These are phyloP conservation scores for Pyrenochaeta sp. DNA, from an alignment of 2,329 filamentous ascomycete genomes.

Conservation along the genomic window DNA sequence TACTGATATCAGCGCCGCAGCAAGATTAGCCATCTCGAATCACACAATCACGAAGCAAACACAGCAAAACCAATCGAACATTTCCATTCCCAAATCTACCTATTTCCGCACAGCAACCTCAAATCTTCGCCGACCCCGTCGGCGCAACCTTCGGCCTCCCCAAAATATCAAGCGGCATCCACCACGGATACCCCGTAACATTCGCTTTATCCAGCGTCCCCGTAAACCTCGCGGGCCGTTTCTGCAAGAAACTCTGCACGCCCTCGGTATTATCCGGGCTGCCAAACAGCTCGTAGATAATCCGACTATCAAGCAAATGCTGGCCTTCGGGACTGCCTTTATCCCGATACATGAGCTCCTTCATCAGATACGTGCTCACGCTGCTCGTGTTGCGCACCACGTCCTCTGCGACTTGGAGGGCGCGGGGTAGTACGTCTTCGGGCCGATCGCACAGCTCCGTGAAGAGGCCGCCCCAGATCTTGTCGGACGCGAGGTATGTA, in stretches of 20 bases:
- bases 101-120: not conserved
- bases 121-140: constrained; percentile 42
- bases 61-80: not conserved
- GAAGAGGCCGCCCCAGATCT: constrained; percentile 69
- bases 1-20: too few species aligned
- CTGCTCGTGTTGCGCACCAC: constrained; percentile 72
- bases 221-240: constrained; percentile 69
- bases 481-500: constrained; percentile 62
- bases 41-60: not conserved
- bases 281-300: constrained; percentile 69
- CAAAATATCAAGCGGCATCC: constrained; percentile 63
- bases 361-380: constrained; percentile 72
- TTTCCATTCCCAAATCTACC: not conserved
- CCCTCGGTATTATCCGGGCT: constrained; percentile 71
- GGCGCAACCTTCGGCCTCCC: constrained; percentile 49
- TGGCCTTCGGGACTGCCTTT: constrained; percentile 70
- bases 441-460: constrained; percentile 68
- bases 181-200: constrained; percentile 73
- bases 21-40: not conserved
- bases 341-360: constrained; percentile 73
- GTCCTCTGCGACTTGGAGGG: constrained; percentile 72
- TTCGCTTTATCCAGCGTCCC: constrained; percentile 68
- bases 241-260: constrained; percentile 73
- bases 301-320: constrained; percentile 72
- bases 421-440: constrained; percentile 69